Evolutionary conservation across 441 rosid genomes (phyloP), one percentile per base, ranked within the genome.

Genomic region (Erysimum cheiri): DNA sequence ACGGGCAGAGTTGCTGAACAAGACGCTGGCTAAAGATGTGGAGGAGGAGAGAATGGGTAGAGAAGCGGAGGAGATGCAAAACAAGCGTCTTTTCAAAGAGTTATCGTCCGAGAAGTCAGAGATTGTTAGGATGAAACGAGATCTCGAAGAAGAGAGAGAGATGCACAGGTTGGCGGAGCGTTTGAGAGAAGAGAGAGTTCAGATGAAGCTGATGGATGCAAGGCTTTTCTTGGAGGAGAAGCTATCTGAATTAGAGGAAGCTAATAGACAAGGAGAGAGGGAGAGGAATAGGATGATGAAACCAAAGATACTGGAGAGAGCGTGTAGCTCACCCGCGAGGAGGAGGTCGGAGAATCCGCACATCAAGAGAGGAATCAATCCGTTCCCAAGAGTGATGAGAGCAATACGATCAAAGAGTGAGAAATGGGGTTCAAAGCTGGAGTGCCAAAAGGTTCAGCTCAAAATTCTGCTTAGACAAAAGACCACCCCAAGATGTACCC

Each of bases 171-270:
- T 89, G 78, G 91, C 96, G 2, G 93, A 91, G 69, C 88, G 83
- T 8, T 75, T 91, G 36, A 82, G 96, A 52, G 98, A 93, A 77
- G 96, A 89, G 64, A 82, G 95, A 72, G 97, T 93, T 70, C 97
- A 87, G 64, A 91, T 93, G 95, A 93, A 91, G 80, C 80, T 93
- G 40, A 72, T 85, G 3, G 96, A 91, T 24, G 96, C 98, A 8
- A 88, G 82, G 85, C 74, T 87, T 70, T 58, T 84, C 44, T 85
- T 87, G 14, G 92, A 89, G 37, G 92, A 88, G 74, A 93, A 83
- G 85, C 14, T 93, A 66, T 70, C 71, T n/a, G 83, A 81, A 72
- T 59, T 87, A 48, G 78, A 69, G 64, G 69, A 76, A 61, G 41
- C 63, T 79, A 36, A 56, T 57, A 44, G 60, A 64, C 48, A 24